Percentiles rank a stretch among this genome's conserved stretches.
Evolutionary conservation across 106 monocot species (phyloP).

Genomic region (Acorus gramineus): DNA sequence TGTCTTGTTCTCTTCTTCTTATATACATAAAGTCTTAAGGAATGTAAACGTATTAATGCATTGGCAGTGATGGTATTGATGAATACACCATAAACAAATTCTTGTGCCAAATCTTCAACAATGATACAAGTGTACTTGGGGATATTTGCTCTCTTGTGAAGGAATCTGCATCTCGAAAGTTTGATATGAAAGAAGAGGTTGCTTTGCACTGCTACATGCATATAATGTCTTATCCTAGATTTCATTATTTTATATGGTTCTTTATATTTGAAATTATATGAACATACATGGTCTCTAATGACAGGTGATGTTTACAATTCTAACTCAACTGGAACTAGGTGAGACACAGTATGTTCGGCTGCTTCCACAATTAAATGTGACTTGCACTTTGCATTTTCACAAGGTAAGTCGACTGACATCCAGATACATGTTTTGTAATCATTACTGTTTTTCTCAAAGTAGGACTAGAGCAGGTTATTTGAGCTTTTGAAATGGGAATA

Average conservation of each 20-base stretch:
- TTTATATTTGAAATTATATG: neutral
- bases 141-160: conserved; percentile 64
- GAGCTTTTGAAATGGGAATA: too few species aligned
- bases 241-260: neutral
- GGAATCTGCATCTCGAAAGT: conserved; percentile 56
- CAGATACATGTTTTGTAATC: neutral
- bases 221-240: neutral
- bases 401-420: conserved; percentile 33
- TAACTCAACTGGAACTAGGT: conserved; percentile 84
- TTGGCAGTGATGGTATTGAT: conserved; percentile 86
- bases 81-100: conserved; percentile 82
- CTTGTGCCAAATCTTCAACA: conserved; percentile 58
- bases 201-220: neutral
- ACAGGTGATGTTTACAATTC: conserved; percentile 79
- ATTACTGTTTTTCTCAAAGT: neutral
- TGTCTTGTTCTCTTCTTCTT: neutral
- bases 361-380: conserved; percentile 53
- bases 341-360: conserved; percentile 61
- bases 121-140: conserved; percentile 26
- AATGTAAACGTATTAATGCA: conserved; percentile 3
- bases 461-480: too few species aligned
- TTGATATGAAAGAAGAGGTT: conserved; percentile 99
- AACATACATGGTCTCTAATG: neutral
- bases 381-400: conserved; percentile 84
- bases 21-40: neutral